Evolutionary conservation across 2,329 filamentous ascomycete species (phyloP), one percentile per base, ranked within the genome.

Genomic region (Sporothrix dimorphospora): DNA sequence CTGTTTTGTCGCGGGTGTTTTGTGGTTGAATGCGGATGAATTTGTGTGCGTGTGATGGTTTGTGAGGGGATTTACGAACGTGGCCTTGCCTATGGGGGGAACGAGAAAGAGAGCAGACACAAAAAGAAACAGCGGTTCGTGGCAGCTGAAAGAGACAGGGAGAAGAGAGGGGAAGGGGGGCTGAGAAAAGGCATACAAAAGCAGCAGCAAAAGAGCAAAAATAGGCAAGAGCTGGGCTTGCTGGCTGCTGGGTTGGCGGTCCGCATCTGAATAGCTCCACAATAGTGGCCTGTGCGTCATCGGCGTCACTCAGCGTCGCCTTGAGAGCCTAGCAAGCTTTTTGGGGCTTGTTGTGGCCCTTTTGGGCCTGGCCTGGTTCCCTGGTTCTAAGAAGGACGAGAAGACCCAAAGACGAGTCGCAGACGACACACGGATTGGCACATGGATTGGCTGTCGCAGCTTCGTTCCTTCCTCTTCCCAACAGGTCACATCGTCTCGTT

Each of bases 271-370:
- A 16, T 7, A 67, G 65, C 19, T 57, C 70, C 61, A 71, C 47
- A 57, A 19, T 51, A 21, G 34, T 71, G 70, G 70, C 70, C 70
- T 71, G 63, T 71, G 70, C 70, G 70, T 71, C 70, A 71, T 71
- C 42, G 63, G 47, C 61, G 70, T 49, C 70, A 71, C 59, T 66
- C 57, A 66, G 69, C 69, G 55, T 42, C 69, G 30, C 55, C 40
- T 42, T 24, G 40, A 40, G 49, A 42, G 66, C 49, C 40, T 42
- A 38, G 40, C 53, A 61, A 42, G 66, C 66, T 53, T 69, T 47
- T 51, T 12, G 49, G 55, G 9, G 27, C 14, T 12, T 34, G 30
- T 59, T 1, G 27, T 11, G 16, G 55, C 8, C 19, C 45, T 16
- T 47, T 47, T 14, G 5, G 45, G 24, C 5, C 21, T 51, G 47